Percentiles rank a stretch among this genome's conserved stretches.
Evolutionary conservation across 305 asterid species (phyloP).

Genomic region (Rubia balearica): DNA sequence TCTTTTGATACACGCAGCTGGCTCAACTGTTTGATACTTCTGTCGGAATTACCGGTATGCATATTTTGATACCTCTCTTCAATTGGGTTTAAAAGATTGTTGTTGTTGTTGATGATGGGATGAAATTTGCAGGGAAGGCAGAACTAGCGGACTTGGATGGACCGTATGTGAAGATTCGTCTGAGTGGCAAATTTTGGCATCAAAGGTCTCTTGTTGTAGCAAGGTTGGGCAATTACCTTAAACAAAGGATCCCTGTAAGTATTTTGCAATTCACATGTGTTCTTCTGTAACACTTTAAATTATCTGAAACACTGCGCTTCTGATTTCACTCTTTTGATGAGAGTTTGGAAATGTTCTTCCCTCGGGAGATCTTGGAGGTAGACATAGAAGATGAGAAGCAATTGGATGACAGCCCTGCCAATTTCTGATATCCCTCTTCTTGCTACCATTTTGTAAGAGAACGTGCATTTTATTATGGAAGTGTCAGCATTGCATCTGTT

Average conservation of each 20-base stretch:
- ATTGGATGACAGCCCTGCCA: slow-evolving; percentile 92
- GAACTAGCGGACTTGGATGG: slow-evolving; percentile 86
- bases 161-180: slow-evolving; percentile 79
- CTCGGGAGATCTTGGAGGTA: slow-evolving; percentile 89
- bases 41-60: slow-evolving; percentile 79
- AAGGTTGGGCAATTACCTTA: slow-evolving; percentile 85
- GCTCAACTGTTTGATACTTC: slow-evolving; percentile 75
- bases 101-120: background rate
- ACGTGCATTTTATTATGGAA: background rate
- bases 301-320: background rate
- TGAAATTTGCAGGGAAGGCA: slow-evolving; percentile 48
- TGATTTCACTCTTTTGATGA: background rate
- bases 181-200: slow-evolving; percentile 85
- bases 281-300: background rate
- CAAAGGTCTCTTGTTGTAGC: slow-evolving; percentile 63
- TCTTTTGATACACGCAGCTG: slow-evolving; percentile 40
- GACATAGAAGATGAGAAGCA: slow-evolving; percentile 92
- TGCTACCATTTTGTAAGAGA: background rate
- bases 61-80: background rate
- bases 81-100: background rate
- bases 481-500: background rate
- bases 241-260: slow-evolving; percentile 84
- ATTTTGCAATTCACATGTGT: background rate
- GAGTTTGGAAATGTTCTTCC: slow-evolving; percentile 1
- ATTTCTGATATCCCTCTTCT: slow-evolving; percentile 34